Conservation (phyloP, 495 filamentous ascomycete species). For the Penicillium salamii region DNA sequence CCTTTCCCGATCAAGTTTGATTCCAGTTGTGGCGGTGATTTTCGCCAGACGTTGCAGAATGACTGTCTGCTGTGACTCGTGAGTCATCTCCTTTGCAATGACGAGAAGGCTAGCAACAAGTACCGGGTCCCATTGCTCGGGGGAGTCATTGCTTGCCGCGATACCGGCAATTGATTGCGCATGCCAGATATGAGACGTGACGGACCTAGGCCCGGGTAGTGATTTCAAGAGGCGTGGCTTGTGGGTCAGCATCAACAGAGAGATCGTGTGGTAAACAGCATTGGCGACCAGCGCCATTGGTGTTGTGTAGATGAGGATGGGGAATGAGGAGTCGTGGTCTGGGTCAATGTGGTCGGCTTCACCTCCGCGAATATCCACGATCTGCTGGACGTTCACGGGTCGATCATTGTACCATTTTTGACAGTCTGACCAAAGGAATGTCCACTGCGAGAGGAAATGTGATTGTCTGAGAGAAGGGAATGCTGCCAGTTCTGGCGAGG, state of each 20-base stretch:
- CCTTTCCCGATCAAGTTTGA: constrained; percentile 18
- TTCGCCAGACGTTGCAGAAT: constrained; percentile 11
- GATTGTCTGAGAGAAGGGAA: constrained; percentile 25
- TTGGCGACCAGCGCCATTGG: constrained; percentile 31
- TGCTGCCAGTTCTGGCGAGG: constrained; percentile 12
- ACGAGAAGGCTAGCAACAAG: constrained; percentile 18
- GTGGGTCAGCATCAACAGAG: constrained; percentile 19
- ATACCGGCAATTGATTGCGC: constrained; percentile 28
- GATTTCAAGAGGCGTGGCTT: constrained; percentile 27
- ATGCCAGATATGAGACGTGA: constrained; percentile 29
- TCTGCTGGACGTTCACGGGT: constrained; percentile 20
- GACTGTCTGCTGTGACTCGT: constrained; percentile 22
- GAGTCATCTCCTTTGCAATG: constrained; percentile 24
- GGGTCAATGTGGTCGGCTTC: constrained; percentile 27
- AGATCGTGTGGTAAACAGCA: constrained; percentile 23
- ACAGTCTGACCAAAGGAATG: constrained; percentile 26
- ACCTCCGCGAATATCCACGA: constrained; percentile 24
- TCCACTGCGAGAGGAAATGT: constrained; percentile 26
- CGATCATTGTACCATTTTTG: constrained; percentile 32
- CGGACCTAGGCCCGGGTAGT: constrained; percentile 22
- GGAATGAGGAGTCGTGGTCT: constrained; percentile 22
- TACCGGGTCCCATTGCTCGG: constrained; percentile 27
- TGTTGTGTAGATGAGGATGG: constrained; percentile 27
- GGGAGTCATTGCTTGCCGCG: constrained; percentile 22
- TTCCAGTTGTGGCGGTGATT: constrained; percentile 18